phyloP scores from a whole-genome alignment of 805 yeast species.

The Suhomyces vadensis region DNA sequence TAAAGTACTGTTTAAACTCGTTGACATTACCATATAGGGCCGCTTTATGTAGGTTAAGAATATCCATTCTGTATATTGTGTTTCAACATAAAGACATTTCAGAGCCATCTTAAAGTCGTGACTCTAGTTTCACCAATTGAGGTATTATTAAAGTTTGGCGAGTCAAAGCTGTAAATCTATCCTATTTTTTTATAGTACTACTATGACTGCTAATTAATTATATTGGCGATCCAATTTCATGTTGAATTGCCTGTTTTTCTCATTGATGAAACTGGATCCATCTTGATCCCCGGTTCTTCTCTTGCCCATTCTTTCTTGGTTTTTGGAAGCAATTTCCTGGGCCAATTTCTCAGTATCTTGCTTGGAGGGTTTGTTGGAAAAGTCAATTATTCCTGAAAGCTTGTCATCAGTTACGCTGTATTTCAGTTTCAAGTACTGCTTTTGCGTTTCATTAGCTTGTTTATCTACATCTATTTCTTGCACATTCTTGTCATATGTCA shows the following conservation, averaged over 20 bases:
- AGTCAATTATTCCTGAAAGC: constrained; percentile 12
- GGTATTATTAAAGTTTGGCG: too few species aligned
- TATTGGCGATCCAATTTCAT: constrained; percentile 63
- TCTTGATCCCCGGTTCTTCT: constrained; percentile 37
- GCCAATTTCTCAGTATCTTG: constrained; percentile 30
- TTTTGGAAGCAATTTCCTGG: constrained; percentile 31
- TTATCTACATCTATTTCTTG: constrained; percentile 35
- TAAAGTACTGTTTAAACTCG: too few species aligned
- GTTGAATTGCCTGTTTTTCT: constrained; percentile 73
- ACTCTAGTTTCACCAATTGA: too few species aligned
- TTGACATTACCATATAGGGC: too few species aligned
- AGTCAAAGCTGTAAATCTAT: too few species aligned
- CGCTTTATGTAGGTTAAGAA: too few species aligned
- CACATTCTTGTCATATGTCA: constrained; percentile 57
- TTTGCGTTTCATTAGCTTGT: constrained; percentile 45
- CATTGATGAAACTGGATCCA: constrained; percentile 56
- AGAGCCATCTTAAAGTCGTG: too few species aligned
- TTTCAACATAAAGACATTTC: too few species aligned
- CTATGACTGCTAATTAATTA: not conserved
- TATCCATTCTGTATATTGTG: too few species aligned
- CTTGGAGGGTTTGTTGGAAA: constrained; percentile 36
- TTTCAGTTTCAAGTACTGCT: constrained; percentile 15
- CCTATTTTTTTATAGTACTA: too few species aligned
- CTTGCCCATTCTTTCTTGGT: constrained; percentile 37
- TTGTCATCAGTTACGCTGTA: not conserved